Base-by-base conservation (phyloP, 2,329 filamentous ascomycete genomes). In the Thielaviopsis populi region DNA sequence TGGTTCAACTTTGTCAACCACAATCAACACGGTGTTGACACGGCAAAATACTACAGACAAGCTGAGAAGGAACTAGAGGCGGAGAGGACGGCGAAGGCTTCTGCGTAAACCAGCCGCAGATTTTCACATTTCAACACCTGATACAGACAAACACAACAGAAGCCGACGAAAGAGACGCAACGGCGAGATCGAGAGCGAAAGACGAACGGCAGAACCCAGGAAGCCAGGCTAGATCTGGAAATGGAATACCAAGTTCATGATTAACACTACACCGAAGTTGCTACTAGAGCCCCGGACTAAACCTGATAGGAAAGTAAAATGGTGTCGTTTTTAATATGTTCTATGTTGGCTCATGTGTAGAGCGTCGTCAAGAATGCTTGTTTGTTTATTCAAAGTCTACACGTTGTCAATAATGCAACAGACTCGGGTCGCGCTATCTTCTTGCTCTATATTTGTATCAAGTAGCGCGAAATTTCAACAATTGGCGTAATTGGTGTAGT, bases 1-100 rank as follows among this genome's bases (percentile, higher is more conserved):
- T 97, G 91, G 94, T 92, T 96, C 78, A 99, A 99, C 80, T 88
- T 99, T 77, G 92, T 96, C 72, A 97, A 99, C 77, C 94, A 99
- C 77, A 86, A 83, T 73, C 79, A 95, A 82, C 94, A 99, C 74
- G 94, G 94, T 69, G 89, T 99, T 66, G 94, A 99, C 74, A 99
- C 94, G 40, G 91, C 92, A 68, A 99, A 99, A 79, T 99, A 99
- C 79, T 99, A 95, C 76, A 86, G 87, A 73, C 90, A 95, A 75
- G 94, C 94, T 7, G 94, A 99, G 80, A 81, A 86, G 74, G 94
- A 99, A 75, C 77, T 99, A 71, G 94, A 95, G 77, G 86, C 85
- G 46, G 91, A 95, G 79, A 68, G 67, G 41, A 17, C 65, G 37
- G 33, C 59, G 17, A 68, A 67, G 46, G 56, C 61, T 33, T 63